Conservation (phyloP, 2,329 filamentous ascomycete species). For the Alternaria alternata region DNA sequence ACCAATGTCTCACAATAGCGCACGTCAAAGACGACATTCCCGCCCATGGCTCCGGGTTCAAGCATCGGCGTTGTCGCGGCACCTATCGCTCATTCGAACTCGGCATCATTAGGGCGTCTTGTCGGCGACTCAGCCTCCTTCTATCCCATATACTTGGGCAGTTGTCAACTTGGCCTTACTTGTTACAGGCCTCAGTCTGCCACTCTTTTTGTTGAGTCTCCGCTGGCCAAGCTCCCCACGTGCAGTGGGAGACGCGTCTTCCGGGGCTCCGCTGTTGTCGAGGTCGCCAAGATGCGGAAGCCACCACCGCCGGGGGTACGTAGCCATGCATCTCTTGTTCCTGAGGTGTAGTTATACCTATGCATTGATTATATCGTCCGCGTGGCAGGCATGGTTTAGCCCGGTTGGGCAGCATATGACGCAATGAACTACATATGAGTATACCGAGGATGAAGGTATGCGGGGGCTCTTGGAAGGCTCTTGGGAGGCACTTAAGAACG, state of each 20-base stretch:
- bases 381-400: neutral
- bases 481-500: neutral
- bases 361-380: neutral
- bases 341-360: neutral
- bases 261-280: slow-evolving; percentile 2
- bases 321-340: neutral
- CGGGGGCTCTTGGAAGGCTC: neutral
- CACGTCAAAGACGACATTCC: neutral
- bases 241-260: neutral
- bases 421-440: neutral
- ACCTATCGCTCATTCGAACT: slow-evolving; percentile 7
- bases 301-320: neutral
- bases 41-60: slow-evolving; percentile 2
- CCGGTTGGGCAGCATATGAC: neutral
- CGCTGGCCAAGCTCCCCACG: neutral
- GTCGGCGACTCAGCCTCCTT: slow-evolving; percentile 11
- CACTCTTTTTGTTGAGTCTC: neutral
- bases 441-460: neutral
- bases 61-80: slow-evolving; percentile 8
- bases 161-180: slow-evolving; percentile 2
- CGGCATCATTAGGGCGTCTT: slow-evolving; percentile 6
- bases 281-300: neutral
- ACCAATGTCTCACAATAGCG: neutral
- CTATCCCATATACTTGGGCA: neutral
- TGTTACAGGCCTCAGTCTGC: neutral